phyloP scores from a whole-genome alignment of 768 basidiomycete species.

The Hypholoma fasciculare region DNA sequence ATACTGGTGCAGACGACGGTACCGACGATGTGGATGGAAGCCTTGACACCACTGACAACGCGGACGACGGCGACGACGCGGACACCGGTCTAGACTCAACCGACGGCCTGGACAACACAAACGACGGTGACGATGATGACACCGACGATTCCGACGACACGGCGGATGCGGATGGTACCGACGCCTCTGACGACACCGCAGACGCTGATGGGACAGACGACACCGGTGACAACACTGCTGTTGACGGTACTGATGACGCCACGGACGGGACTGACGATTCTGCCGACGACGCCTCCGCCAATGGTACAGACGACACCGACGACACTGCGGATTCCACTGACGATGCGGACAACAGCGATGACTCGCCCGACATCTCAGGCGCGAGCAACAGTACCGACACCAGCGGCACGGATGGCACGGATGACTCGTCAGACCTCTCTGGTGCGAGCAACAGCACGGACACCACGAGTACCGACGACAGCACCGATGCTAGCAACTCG shows the following conservation, averaged over 20 bases:
- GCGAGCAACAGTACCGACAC: constrained; percentile 8
- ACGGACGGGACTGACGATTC: constrained; percentile 1
- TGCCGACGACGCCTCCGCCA: constrained; percentile 2
- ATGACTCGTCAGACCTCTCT: constrained; percentile 8
- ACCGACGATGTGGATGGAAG: too few species aligned
- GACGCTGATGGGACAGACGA: constrained; percentile 3
- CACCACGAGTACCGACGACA: constrained; percentile 1
- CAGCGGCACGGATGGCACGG: constrained; percentile 7
- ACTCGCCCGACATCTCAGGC: neutral
- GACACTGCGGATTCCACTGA: constrained; percentile 3
- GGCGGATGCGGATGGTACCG: constrained; percentile 4
- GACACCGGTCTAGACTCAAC: too few species aligned
- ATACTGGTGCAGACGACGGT: too few species aligned
- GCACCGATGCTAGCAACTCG: constrained; percentile 11
- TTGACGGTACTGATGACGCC: constrained; percentile 3
- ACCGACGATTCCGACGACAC: neutral
- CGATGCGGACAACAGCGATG: constrained; percentile 5
- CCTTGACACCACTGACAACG: too few species aligned
- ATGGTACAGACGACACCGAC: neutral
- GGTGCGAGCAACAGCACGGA: constrained; percentile 15
- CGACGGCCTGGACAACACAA: neutral
- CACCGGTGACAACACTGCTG: constrained; percentile 6
- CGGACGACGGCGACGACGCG: too few species aligned
- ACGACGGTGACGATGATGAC: neutral
- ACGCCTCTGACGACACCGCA: constrained; percentile 1